Conservation (phyloP, 2,329 filamentous ascomycete genomes). For the Monosporascus sp. region DNA sequence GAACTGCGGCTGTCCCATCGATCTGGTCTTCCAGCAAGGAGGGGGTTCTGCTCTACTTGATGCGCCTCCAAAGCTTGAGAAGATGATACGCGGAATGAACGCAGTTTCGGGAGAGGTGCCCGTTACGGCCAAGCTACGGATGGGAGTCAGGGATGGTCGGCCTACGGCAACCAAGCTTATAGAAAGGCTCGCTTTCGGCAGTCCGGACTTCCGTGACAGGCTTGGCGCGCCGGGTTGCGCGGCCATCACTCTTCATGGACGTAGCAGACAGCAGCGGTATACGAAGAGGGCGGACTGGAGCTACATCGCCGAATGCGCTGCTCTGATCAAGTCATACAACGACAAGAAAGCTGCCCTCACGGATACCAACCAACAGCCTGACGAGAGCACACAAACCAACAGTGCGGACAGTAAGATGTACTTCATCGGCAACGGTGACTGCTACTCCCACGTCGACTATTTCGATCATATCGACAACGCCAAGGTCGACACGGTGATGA, state of each 20-base stretch:
- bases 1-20: slow-evolving; percentile 96
- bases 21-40: slow-evolving; percentile 82
- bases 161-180: slow-evolving; percentile 78
- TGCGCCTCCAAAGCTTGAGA: slow-evolving; percentile 78
- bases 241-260: slow-evolving; percentile 91
- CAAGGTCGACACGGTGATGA: slow-evolving; percentile 90
- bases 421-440: slow-evolving; percentile 95
- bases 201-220: slow-evolving; percentile 63
- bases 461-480: slow-evolving; percentile 69
- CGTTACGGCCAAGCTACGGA: slow-evolving; percentile 91
- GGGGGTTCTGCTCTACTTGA: slow-evolving; percentile 93
- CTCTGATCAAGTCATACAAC: slow-evolving; percentile 77
- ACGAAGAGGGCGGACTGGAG: slow-evolving; percentile 88
- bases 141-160: slow-evolving; percentile 74
- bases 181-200: slow-evolving; percentile 77
- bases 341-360: slow-evolving; percentile 57
- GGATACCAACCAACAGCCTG: slow-evolving; percentile 75
- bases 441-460: slow-evolving; percentile 90
- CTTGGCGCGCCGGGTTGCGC: slow-evolving; percentile 78
- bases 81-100: slow-evolving; percentile 95
- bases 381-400: slow-evolving; percentile 67
- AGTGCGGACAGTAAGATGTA: slow-evolving; percentile 65
- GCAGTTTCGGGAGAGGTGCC: slow-evolving; percentile 84
- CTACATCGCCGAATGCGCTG: slow-evolving; percentile 87
- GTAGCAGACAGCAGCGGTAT: slow-evolving; percentile 91